phyloP scores from a whole-genome alignment of 2,329 filamentous ascomycete genomes.

The Calonectria naviculata region DNA sequence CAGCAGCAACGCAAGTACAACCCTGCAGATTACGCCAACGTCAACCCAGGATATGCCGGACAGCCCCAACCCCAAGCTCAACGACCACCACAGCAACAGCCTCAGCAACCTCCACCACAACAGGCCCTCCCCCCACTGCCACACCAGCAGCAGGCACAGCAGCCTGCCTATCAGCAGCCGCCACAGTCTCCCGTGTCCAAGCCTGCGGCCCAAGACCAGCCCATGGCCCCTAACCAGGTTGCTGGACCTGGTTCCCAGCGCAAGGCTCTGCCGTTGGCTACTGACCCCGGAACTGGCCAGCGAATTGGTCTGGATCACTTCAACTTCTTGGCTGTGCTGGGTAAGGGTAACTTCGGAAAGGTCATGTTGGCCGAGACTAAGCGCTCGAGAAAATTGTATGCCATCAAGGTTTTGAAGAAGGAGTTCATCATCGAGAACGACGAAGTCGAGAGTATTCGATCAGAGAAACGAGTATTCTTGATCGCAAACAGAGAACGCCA shows the following conservation, averaged over 20 bases:
- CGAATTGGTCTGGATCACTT: constrained; percentile 98
- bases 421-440: constrained; percentile 99
- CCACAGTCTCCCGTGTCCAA: constrained; percentile 49
- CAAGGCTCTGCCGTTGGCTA: constrained; percentile 77
- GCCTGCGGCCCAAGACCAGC: constrained; percentile 48
- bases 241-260: constrained; percentile 48
- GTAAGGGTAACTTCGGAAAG: constrained; percentile 99
- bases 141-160: constrained; percentile 49
- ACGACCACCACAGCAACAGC: constrained; percentile 44
- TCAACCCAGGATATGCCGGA: constrained; percentile 57
- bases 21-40: constrained; percentile 79
- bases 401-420: constrained; percentile 99
- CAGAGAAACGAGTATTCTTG: constrained; percentile 96
- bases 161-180: constrained; percentile 50
- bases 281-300: constrained; percentile 77
- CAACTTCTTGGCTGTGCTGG: constrained; percentile 97
- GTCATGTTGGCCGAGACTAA: constrained; percentile 99
- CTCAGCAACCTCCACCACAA: constrained; percentile 44
- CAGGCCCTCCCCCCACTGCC: constrained; percentile 52
- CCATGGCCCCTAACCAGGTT: constrained; percentile 14
- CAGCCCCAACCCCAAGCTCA: constrained; percentile 41
- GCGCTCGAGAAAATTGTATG: constrained; percentile 89
- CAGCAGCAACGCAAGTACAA: constrained; percentile 76
- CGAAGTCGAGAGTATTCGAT: constrained; percentile 97
- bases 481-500: constrained; percentile 97